Evolutionary conservation across 2,329 filamentous ascomycete species (phyloP).

Genomic region (Stagonosporopsis vannaccii): DNA sequence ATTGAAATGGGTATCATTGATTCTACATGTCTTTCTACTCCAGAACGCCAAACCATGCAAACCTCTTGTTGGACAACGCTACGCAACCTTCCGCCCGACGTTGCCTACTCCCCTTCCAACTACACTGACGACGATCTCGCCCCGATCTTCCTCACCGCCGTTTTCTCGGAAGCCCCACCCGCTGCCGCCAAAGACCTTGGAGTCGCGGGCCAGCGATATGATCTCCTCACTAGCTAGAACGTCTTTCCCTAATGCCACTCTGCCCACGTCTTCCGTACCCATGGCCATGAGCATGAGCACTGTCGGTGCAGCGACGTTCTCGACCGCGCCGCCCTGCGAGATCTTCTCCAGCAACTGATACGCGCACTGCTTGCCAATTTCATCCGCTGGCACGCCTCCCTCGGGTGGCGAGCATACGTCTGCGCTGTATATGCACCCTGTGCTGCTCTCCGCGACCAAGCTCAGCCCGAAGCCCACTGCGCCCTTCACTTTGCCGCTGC

Average conservation of each 20-base stretch:
- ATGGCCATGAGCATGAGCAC: constrained; percentile 94
- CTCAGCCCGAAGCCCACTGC: constrained; percentile 93
- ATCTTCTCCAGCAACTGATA: constrained; percentile 88
- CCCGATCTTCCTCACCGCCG: constrained; percentile 57
- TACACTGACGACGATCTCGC: constrained; percentile 84
- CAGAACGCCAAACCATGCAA: constrained; percentile 9
- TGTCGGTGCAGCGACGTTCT: constrained; percentile 72
- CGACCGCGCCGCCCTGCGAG: constrained; percentile 81
- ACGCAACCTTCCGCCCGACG: constrained; percentile 87
- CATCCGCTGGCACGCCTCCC: constrained; percentile 86
- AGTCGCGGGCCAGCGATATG: constrained; percentile 80
- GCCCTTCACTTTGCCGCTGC: constrained; percentile 62
- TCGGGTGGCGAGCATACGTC: constrained; percentile 77
- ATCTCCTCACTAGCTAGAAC: constrained; percentile 82
- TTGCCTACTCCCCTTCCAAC: constrained; percentile 95
- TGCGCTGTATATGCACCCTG: constrained; percentile 85
- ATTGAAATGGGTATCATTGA: constrained; percentile 22
- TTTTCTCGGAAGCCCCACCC: constrained; percentile 82
- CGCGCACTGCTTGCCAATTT: constrained; percentile 86
- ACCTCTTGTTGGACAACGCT: constrained; percentile 10
- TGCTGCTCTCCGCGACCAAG: constrained; percentile 90
- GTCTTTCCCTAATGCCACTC: constrained; percentile 80
- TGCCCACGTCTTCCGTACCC: constrained; percentile 94
- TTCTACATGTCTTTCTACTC: constrained; percentile 16
- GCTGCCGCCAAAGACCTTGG: constrained; percentile 86